Base-by-base conservation (phyloP, 177 flowering plant genomes). In the Vitis hybrid region DNA sequence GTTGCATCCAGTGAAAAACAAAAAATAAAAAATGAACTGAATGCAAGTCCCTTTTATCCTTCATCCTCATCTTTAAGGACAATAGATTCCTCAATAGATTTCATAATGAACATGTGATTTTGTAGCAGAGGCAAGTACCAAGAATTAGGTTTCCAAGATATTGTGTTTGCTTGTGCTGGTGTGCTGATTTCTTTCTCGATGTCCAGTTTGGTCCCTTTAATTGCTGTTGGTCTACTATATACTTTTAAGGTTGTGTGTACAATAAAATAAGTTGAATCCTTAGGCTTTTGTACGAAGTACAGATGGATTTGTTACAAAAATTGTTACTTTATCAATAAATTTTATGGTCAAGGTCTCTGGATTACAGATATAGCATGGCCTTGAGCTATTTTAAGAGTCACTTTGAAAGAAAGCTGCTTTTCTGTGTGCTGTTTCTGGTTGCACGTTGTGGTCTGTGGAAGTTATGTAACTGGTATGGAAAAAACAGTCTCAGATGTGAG, bases 321-420 rank as follows among this genome's bases (percentile, higher is more conserved):
- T 14, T 64, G 59, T 69, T 63, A 39, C 50, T 52, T 68, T 61
- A 68, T 13, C 22, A 10, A n/a, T 64, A 59, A 61, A 14, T 65
- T 73, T 61, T 67, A 16, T 26, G 55, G 59, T 61, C 58, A 70
- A 54, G 59, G 11, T 3, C 26, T 34, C 29, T 29, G 16, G 16
- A 48, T n/a, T 19, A 16, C 55, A 10, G n/a, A 64, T 67, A 51
- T 57, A 20, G 67, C 70, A 69, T 69, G 57, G 63, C 51, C 20
- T 61, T 18, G 20, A 59, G 69, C 59, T 59, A 72, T 76, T 48
- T 76, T 66, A 62, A 67, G 71, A 70, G 60, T 73, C 62, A 54
- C 19, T 52, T 64, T 39, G n/a, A 45, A 58, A 39, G 51, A 68
- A 79, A 76, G 74, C 65, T 75, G 73, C 73, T 61, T 62, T 73